Evolutionary conservation across 2,329 filamentous ascomycete genomes (phyloP).

Genomic region (Ilyonectria mors-panacis): DNA sequence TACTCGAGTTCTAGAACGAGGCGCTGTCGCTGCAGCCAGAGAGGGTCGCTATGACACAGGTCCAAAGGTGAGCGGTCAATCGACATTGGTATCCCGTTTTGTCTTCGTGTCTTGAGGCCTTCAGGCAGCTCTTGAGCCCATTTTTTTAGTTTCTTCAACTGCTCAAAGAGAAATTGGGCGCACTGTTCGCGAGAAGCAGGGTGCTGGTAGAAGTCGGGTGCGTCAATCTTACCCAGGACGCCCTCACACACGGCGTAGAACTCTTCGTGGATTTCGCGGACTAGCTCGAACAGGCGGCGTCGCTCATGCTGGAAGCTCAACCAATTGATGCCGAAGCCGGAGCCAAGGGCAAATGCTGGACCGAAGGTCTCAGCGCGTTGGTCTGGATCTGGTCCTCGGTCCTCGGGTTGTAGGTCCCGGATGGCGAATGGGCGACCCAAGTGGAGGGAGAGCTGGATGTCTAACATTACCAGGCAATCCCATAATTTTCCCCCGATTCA

Average conservation of each 20-base stretch:
- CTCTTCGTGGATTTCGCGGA: conserved; percentile 37
- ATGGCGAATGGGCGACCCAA: conserved; percentile 40
- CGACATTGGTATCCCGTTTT: conserved; percentile 54
- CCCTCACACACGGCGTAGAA: conserved; percentile 35
- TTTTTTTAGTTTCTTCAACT: conserved; percentile 48
- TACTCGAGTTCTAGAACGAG: conserved; percentile 60
- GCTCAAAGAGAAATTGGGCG: conserved; percentile 47
- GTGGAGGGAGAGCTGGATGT: conserved; percentile 38
- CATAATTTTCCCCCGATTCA: conserved; percentile 28
- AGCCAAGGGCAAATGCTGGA: conserved; percentile 36
- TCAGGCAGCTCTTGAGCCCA: conserved; percentile 54
- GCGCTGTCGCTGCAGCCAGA: conserved; percentile 60
- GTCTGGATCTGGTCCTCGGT: conserved; percentile 27
- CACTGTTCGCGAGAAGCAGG: conserved; percentile 45
- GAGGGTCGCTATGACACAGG: conserved; percentile 53
- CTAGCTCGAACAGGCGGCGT: conserved; percentile 32
- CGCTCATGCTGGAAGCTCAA: conserved; percentile 41
- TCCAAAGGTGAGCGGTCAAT: conserved; percentile 53
- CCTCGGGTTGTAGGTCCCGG: not conserved
- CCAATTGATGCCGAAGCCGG: conserved; percentile 37
- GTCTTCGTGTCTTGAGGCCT: conserved; percentile 55
- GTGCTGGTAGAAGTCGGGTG: conserved; percentile 44
- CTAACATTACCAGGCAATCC: conserved; percentile 40
- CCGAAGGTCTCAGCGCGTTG: conserved; percentile 29
- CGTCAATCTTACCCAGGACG: conserved; percentile 32